phyloP scores from a whole-genome alignment of 1,139 yeast genomes.

The Candida labiduridarum region DNA sequence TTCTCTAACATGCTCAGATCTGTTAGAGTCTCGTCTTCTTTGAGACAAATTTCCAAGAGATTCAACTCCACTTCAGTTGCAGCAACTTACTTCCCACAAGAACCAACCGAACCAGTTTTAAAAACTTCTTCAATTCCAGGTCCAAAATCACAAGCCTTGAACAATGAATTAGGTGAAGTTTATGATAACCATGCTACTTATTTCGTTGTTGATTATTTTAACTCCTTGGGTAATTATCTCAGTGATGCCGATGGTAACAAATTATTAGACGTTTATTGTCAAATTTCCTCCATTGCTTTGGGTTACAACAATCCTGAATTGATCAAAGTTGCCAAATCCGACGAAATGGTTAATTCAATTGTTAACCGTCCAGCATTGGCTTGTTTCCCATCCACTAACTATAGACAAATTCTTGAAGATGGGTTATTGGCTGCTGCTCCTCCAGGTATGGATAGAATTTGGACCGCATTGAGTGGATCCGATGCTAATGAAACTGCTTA shows the following conservation, averaged over 20 bases:
- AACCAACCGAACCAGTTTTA: slow-evolving; percentile 55
- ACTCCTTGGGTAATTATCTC: slow-evolving; percentile 70
- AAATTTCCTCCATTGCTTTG: slow-evolving; percentile 72
- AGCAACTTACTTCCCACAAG: slow-evolving; percentile 46
- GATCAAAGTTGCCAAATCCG: slow-evolving; percentile 60
- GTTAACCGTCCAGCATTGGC: slow-evolving; percentile 78
- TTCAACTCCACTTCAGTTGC: slow-evolving; percentile 15
- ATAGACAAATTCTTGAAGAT: slow-evolving; percentile 49
- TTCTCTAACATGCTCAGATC: slow-evolving; percentile 12
- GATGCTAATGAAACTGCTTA: slow-evolving; percentile 79
- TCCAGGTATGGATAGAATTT: slow-evolving; percentile 61
- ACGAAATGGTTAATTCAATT: slow-evolving; percentile 66
- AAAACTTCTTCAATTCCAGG: slow-evolving; percentile 58
- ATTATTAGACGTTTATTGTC: slow-evolving; percentile 67
- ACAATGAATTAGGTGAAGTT: slow-evolving; percentile 53
- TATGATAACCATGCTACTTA: slow-evolving; percentile 73
- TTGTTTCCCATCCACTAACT: slow-evolving; percentile 68
- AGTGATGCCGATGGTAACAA: slow-evolving; percentile 72
- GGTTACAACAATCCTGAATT: slow-evolving; percentile 79
- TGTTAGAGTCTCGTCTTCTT: slow-evolving; percentile 1
- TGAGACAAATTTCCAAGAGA: slow-evolving; percentile 10
- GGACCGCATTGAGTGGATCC: slow-evolving; percentile 75
- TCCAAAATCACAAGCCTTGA: slow-evolving; percentile 51
- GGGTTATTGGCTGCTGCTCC: slow-evolving; percentile 71
- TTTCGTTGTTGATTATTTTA: slow-evolving; percentile 65